Evolutionary conservation across 148 eudicot species (phyloP), one percentile per base, ranked within the genome.

Genomic region (Rheum nobile): DNA sequence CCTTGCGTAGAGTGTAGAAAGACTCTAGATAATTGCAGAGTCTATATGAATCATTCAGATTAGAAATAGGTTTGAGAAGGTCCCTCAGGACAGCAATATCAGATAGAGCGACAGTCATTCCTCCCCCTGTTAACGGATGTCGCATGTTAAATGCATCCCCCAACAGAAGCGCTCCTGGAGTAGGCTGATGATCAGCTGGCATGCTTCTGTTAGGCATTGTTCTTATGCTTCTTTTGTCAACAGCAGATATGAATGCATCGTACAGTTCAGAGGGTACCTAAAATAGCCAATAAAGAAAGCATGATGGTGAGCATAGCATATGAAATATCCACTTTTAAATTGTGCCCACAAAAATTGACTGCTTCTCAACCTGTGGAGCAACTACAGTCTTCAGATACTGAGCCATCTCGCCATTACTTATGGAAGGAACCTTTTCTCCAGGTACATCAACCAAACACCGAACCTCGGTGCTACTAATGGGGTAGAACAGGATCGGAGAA

Each of bases 131-230:
- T 35, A 74, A 52, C 1, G 76, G 67, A 28, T 74, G 76, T 11
- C 76, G 17, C 76, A 74, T 74, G 76, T 74, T 74, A 17, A 74
- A 74, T n/a, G 76, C 76, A 37, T 74, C 76, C 0, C 76, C 76
- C 10, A 74, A 21, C 26, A 74, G 35, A 0, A 74, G 17, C 6
- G 67, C 76, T 7, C 76, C 76, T 10, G 67, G 76, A n/a, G 67
- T 52, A 22, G 67, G 68, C 32, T 17, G n/a, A 8, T 69, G 76
- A 24, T 19, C 42, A 1, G 76, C 68, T 24, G 76, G 43, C 76
- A 74, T 74, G 68, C 39, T 74, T 52, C 76, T 52, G 47, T 74
- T 74, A 6, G 76, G 76, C 76, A 52, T 74, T 37, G 67, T 52
- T 55, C 68, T 74, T 74, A 74, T 74, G 31, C 37, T 55, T 6